These are phyloP conservation scores for Wickerhamiella allomyrinae DNA, from an alignment of 805 yeast genomes.

Conservation along the genomic window DNA sequence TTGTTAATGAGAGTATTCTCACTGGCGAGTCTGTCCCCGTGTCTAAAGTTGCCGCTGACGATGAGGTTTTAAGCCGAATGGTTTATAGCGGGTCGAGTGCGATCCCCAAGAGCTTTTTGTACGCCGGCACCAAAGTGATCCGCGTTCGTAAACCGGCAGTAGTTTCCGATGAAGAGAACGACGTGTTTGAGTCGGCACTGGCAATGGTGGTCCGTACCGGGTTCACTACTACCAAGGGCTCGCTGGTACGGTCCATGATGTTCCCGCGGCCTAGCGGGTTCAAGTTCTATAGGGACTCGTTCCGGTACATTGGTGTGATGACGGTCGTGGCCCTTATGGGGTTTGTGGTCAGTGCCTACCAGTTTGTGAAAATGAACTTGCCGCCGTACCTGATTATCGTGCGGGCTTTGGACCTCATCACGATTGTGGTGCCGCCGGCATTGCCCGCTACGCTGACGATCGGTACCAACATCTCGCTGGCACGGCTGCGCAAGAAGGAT, in stretches of 20 bases:
- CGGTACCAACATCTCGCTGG: constrained; percentile 85
- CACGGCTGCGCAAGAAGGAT: constrained; percentile 49
- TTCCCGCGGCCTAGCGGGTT: constrained; percentile 92
- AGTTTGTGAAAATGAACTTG: constrained; percentile 65
- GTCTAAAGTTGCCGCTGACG: constrained; percentile 54
- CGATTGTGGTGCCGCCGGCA: constrained; percentile 98
- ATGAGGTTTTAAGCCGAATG: constrained; percentile 44
- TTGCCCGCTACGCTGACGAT: constrained; percentile 94
- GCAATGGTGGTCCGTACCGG: constrained; percentile 87
- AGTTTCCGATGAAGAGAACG: constrained; percentile 27
- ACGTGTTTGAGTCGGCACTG: constrained; percentile 54
- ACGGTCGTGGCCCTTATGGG: constrained; percentile 71
- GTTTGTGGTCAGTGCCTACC: constrained; percentile 66
- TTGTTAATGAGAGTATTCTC: constrained; percentile 93
- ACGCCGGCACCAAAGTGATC: constrained; percentile 79
- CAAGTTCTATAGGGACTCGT: constrained; percentile 87
- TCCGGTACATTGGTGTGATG: constrained; percentile 94
- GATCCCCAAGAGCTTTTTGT: constrained; percentile 34
- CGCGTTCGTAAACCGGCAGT: constrained; percentile 57
- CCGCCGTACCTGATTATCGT: constrained; percentile 56
- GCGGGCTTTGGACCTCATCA: constrained; percentile 84
- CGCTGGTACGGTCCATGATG: constrained; percentile 84
- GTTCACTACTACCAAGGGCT: constrained; percentile 90
- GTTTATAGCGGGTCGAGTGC: constrained; percentile 30
- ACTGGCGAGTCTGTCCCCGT: constrained; percentile 99